phyloP scores from a whole-genome alignment of 768 basidiomycete genomes.

The Lentinula edodes region DNA sequence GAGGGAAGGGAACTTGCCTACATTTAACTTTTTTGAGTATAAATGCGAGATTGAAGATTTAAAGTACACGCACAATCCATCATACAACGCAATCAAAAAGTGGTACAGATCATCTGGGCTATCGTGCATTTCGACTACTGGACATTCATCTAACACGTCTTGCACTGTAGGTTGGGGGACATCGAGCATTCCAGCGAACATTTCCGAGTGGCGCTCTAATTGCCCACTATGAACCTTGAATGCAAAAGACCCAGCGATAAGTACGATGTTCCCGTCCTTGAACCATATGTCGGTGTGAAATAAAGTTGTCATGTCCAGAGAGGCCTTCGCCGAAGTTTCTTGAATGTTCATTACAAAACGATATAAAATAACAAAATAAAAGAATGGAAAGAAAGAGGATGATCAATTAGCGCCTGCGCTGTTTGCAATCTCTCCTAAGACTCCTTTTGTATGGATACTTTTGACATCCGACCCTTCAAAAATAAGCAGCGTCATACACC shows the following conservation, averaged over 20 bases:
- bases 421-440: too few relatives aligned
- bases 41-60: not conserved
- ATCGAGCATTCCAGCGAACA: conserved; percentile 65
- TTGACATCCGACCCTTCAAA: too few relatives aligned
- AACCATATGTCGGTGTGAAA: not conserved
- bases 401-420: too few relatives aligned
- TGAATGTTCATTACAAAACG: not conserved
- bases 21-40: not conserved
- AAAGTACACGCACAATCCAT: conserved; percentile 55
- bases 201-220: conserved; percentile 68
- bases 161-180: conserved; percentile 47
- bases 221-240: conserved; percentile 36
- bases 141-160: conserved; percentile 49
- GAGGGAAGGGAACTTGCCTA: conserved; percentile 53
- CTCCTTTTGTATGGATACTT: too few relatives aligned
- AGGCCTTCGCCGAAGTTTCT: not conserved
- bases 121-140: conserved; percentile 58
- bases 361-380: not conserved
- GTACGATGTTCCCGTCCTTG: conserved; percentile 7
- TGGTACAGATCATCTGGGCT: conserved; percentile 60
- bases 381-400: not conserved
- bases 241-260: not conserved
- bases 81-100: conserved; percentile 66
- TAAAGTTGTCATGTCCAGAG: not conserved
- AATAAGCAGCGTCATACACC: too few relatives aligned